Percentiles rank a stretch among this genome's conserved stretches.
Conservation (phyloP, 371 early-diverging fungal genomes). For the Apophysomyces variabilis region DNA sequence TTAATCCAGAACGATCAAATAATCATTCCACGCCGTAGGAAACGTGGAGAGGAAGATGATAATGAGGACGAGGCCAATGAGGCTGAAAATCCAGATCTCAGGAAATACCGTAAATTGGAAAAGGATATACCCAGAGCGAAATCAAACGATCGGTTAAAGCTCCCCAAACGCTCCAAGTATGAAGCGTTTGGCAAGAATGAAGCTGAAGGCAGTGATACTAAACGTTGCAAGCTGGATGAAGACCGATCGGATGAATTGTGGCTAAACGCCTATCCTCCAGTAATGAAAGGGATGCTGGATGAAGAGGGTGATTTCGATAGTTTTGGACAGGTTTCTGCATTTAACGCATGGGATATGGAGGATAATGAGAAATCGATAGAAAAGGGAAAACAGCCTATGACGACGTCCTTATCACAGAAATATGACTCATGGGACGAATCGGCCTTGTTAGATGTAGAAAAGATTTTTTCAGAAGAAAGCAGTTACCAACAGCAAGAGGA, state of each 20-base stretch:
- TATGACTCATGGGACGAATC: not conserved
- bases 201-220: not conserved
- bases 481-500: too few relatives aligned
- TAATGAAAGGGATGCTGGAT: not conserved
- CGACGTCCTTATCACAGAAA: not conserved
- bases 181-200: not conserved
- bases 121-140: not conserved
- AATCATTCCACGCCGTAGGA: too few relatives aligned
- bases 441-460: not conserved
- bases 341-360: slow-evolving; percentile 1
- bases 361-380: not conserved
- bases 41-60: too few relatives aligned
- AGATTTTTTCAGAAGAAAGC: not conserved
- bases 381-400: not conserved
- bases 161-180: not conserved
- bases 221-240: not conserved
- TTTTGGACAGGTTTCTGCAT: not conserved
- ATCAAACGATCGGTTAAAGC: not conserved
- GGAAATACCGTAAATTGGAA: not conserved
- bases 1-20: too few relatives aligned
- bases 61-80: too few relatives aligned
- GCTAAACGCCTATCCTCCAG: not conserved
- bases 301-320: slow-evolving; percentile 8
- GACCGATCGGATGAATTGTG: not conserved
- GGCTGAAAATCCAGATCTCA: not conserved